Conservation (phyloP, 305 asterid species). For the Fraxinus platypoda region DNA sequence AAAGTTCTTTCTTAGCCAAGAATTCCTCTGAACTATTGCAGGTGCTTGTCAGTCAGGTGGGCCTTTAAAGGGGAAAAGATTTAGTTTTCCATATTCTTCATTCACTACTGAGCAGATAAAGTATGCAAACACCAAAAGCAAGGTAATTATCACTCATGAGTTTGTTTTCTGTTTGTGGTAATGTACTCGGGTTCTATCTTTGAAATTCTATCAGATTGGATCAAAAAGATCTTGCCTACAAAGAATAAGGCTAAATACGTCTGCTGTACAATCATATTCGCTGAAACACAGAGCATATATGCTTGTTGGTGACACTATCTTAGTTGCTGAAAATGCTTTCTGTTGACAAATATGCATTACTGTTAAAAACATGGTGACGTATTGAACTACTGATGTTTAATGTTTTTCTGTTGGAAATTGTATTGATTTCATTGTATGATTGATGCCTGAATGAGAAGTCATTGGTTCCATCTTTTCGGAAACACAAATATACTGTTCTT, state of each 20-base stretch:
- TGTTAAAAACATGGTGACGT: not conserved
- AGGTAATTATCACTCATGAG: constrained; percentile 42
- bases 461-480: not conserved
- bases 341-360: not conserved
- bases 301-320: not conserved
- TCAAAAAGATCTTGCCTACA: not conserved
- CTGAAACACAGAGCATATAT: not conserved
- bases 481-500: not conserved
- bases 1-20: constrained; percentile 29
- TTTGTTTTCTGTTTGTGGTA: not conserved
- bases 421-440: not conserved
- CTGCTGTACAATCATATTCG: not conserved
- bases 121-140: constrained; percentile 78
- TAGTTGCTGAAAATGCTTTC: not conserved
- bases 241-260: not conserved
- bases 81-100: constrained; percentile 28
- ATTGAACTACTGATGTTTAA: not conserved
- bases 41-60: constrained; percentile 50
- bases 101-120: constrained; percentile 26
- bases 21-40: constrained; percentile 46
- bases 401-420: not conserved
- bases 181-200: not conserved
- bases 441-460: not conserved
- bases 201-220: not conserved
- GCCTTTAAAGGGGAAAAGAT: constrained; percentile 33